Evolutionary conservation across 2,329 filamentous ascomycete genomes (phyloP), one percentile per base, ranked within the genome.

Genomic region (Aspergillus sp.): DNA sequence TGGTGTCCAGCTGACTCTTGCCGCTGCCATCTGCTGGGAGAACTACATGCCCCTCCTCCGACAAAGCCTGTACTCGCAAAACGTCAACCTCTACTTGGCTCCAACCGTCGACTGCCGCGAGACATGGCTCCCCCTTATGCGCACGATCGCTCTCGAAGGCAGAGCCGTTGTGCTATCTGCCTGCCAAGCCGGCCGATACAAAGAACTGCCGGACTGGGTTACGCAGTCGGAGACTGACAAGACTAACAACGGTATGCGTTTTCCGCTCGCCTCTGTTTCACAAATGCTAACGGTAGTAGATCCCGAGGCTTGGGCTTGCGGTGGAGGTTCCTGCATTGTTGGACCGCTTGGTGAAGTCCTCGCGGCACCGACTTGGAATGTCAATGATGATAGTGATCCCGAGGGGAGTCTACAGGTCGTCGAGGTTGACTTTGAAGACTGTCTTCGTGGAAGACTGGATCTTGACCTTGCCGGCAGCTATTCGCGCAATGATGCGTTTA

Each of bases 21-120:
- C 90, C 0, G 88, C 91, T 3, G 94, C 93, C 3, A 96, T 98
- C 67, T 97, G 93, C 82, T 97, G 93, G 93, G 93, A 98, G 77
- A 97, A 91, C 76, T 96, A 94, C 79, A 97, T 97, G 93, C 93
- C 93, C 0, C 81, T 97, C 19, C 82, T 97, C 7, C 86, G 94
- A 19, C 91, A 96, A 74, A 85, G 87, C 17, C 82, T 97, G 43
- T 98, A 97, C 76, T 85, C 87, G 2, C 94, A 97, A 76, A 96
- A 96, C 72, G 88, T 97, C 71, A 96, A 96, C 74, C 80, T 97
- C 13, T 97, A 94, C 77, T 86, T 97, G 2, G 93, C 93, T 0
- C 94, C 94, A 0, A 97, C 93, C 0, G 93, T 93, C 1, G 94
- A 97, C 78, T 86, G 84, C 22, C 84, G 93, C 63, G 91, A 94